These are phyloP conservation scores for Syncephalastrum contaminatum DNA, from an alignment of 371 early-diverging fungal genomes.

Conservation along the genomic window DNA sequence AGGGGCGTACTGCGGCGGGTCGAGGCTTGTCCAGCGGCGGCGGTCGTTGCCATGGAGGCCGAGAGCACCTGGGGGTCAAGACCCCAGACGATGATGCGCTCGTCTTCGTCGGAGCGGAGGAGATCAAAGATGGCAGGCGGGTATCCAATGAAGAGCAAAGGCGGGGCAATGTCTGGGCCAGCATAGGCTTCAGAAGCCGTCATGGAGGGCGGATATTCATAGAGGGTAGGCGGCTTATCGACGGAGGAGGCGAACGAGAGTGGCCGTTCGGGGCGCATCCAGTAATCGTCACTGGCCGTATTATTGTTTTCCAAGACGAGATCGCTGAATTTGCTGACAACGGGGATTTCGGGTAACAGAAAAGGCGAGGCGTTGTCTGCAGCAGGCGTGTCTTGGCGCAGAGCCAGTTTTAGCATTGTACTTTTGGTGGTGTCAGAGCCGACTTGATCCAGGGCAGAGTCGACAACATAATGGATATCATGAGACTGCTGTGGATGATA, in stretches of 20 bases:
- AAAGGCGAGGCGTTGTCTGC: constrained; percentile 8
- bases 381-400: too few relatives aligned
- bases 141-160: constrained; percentile 30
- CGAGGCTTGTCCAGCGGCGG: constrained; percentile 9
- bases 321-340: constrained; percentile 40
- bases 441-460: constrained; percentile 27
- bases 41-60: constrained; percentile 37
- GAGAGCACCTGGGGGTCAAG: constrained; percentile 39
- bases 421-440: constrained; percentile 13
- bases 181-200: constrained; percentile 2
- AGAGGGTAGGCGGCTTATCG: constrained; percentile 7
- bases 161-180: constrained; percentile 20
- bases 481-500: too few relatives aligned
- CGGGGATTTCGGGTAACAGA: constrained; percentile 35
- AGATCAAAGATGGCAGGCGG: constrained; percentile 54
- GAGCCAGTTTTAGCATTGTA: neutral
- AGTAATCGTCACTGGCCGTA: constrained; percentile 2
- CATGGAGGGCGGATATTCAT: constrained; percentile 17
- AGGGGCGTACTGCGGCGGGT: constrained; percentile 3
- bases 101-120: constrained; percentile 52
- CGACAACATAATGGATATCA: constrained; percentile 6
- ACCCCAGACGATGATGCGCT: constrained; percentile 59
- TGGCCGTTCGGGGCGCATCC: constrained; percentile 30
- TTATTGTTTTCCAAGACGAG: constrained; percentile 14
- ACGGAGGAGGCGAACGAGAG: constrained; percentile 22